A percentile compares a stretch with the other conserved stretches of the same genome.
phyloP scores from a whole-genome alignment of 1,139 yeast species.

The Yamadazyma friedrichii region DNA sequence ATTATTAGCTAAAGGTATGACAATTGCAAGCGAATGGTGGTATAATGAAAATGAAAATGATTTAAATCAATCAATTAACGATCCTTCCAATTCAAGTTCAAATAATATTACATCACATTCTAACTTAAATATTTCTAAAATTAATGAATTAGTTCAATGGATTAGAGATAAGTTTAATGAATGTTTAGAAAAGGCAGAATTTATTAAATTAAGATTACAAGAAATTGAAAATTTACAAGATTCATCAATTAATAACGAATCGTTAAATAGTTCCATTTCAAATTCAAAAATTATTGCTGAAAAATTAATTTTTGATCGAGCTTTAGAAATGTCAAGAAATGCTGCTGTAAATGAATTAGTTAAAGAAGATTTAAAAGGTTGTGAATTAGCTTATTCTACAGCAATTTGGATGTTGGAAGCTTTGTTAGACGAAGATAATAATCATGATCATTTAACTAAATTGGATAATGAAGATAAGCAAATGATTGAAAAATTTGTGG shows the following conservation, averaged over 20 bases:
- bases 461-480: slow-evolving; percentile 70
- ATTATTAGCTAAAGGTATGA: slow-evolving; percentile 81
- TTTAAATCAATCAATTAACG: slow-evolving; percentile 1
- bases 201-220: slow-evolving; percentile 54
- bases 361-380: slow-evolving; percentile 71
- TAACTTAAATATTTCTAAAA: slow-evolving; percentile 27
- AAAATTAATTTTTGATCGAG: slow-evolving; percentile 84
- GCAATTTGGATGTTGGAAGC: slow-evolving; percentile 96
- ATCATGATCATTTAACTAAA: slow-evolving; percentile 23
- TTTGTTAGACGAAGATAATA: slow-evolving; percentile 56
- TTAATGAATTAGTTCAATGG: slow-evolving; percentile 90
- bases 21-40: slow-evolving; percentile 89
- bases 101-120: not conserved
- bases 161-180: slow-evolving; percentile 86
- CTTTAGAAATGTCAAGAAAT: slow-evolving; percentile 84
- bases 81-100: slow-evolving; percentile 3
- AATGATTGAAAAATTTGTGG: slow-evolving; percentile 75
- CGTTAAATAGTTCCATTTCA: not conserved
- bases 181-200: slow-evolving; percentile 84
- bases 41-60: slow-evolving; percentile 34
- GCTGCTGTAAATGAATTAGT: slow-evolving; percentile 88
- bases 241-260: not conserved
- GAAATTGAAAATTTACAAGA: slow-evolving; percentile 32
- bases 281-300: slow-evolving; percentile 59
- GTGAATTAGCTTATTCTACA: slow-evolving; percentile 87